Evolutionary conservation across 1,139 yeast species (phyloP), one percentile per base, ranked within the genome.

Genomic region (Dujonia santamariae): DNA sequence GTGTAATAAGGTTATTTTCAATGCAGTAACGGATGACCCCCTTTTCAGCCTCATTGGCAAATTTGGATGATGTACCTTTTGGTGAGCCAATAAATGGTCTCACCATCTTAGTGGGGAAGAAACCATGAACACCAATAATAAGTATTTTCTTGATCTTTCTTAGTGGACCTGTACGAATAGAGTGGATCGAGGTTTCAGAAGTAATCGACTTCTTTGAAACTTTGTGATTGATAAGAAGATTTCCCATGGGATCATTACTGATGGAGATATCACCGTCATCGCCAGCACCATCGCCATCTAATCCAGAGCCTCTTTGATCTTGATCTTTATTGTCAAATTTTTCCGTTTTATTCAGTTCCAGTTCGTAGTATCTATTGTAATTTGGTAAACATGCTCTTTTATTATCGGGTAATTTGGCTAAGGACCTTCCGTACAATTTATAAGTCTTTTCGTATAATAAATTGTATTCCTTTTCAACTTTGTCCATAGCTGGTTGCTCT

Each of bases 111-210:
- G 90, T 83, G 0, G 98, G 97, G 60, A 92, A 87, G 50, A 90
- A 92, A 1, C 97, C 97, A 61, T 92, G 97, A 1, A 92, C 90
- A 0, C 98, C 97, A 42, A 92, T 78, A 21, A 92, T 84, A 28
- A 92, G 72, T 1, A 82, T 82, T 39, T 78, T 75, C 37, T 59
- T 63, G 31, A 70, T 63, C 35, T 56, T 66, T 12, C 46, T 50
- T 28, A 66, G 51, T 2, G 65, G 61, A 0, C 63, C 61, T 3
- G 63, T 39, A 33, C 58, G 60, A 31, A 54, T 57, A 4, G 57
- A 51, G 1, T 62, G 50, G 3, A 67, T 51, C 13, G 57, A 63
- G 0, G 67, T 50, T 26, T 30, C 4, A 15, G 29, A 15, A 20
- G 38, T 13, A 23, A 8, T 9, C 13, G 36, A 29, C 17, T 38